These are phyloP conservation scores for Volvox reticuliferus DNA, from an alignment of 139 green algal genomes.

Conservation along the genomic window DNA sequence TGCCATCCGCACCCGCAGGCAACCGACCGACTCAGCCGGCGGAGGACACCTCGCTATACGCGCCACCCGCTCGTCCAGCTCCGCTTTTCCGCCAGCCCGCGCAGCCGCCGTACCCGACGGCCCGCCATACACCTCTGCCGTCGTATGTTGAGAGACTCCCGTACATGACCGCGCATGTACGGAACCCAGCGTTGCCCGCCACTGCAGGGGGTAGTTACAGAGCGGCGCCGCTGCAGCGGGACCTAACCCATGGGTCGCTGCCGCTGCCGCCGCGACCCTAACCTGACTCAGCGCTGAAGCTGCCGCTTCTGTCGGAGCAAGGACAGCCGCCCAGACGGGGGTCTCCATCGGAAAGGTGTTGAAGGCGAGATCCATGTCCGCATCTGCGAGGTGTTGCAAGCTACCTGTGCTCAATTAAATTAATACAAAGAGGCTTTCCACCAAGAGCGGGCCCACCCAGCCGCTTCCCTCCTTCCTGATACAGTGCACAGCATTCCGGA, in stretches of 20 bases:
- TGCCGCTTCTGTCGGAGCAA: background rate
- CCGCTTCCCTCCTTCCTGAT: no score
- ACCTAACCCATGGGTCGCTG: background rate
- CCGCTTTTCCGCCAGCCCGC: no score
- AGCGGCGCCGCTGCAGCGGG: no score
- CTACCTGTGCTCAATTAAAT: no score
- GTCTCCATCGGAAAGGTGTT: background rate
- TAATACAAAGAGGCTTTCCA: no score
- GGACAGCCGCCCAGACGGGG: constrained; percentile 4
- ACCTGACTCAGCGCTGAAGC: background rate
- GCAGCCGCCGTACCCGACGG: background rate
- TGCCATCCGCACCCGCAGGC: background rate
- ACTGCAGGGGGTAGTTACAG: background rate
- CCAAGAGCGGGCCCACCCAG: no score
- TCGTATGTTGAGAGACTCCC: background rate
- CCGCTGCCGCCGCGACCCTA: background rate
- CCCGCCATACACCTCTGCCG: no score
- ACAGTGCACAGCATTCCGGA: no score
- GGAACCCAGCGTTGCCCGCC: background rate
- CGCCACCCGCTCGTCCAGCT: background rate
- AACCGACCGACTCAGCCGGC: background rate
- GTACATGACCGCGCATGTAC: background rate
- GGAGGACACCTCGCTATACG: background rate
- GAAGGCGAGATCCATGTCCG: background rate
- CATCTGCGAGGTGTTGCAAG: background rate